A percentile compares a stretch with the other conserved stretches of the same genome.
phyloP scores from a whole-genome alignment of 2,329 filamentous ascomycete genomes.

The Apiospora hydei region DNA sequence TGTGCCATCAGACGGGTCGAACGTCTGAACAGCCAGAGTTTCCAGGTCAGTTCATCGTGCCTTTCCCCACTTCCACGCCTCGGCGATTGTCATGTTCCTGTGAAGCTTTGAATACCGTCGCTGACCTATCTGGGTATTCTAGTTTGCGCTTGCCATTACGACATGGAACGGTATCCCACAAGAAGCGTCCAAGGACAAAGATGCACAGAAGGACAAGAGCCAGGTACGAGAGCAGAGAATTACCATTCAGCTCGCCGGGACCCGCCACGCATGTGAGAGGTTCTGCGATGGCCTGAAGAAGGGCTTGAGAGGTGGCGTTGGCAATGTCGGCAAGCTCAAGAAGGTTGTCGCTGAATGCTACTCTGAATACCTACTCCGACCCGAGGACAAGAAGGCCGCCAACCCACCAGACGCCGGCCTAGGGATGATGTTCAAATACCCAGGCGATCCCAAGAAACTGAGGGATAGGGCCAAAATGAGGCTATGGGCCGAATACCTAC shows the following conservation, averaged over 20 bases:
- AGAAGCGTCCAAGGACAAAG: slow-evolving; percentile 54
- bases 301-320: slow-evolving; percentile 84
- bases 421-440: slow-evolving; percentile 91
- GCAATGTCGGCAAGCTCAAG: slow-evolving; percentile 85
- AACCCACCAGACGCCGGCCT: slow-evolving; percentile 89
- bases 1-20: slow-evolving; percentile 93
- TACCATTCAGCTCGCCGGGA: slow-evolving; percentile 89
- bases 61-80: neutral
- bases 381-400: slow-evolving; percentile 67
- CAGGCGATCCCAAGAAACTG: slow-evolving; percentile 91
- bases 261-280: slow-evolving; percentile 86
- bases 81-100: neutral
- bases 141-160: slow-evolving; percentile 92
- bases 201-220: slow-evolving; percentile 48
- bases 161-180: slow-evolving; percentile 84
- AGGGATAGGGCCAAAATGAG: slow-evolving; percentile 97
- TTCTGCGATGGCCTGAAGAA: slow-evolving; percentile 97
- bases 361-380: slow-evolving; percentile 80
- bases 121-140: slow-evolving; percentile 31
- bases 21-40: slow-evolving; percentile 89
- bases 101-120: slow-evolving; percentile 20
- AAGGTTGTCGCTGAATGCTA: slow-evolving; percentile 85
- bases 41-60: slow-evolving; percentile 61
- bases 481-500: slow-evolving; percentile 94
- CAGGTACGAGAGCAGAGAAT: slow-evolving; percentile 77